A percentile compares a stretch with the other conserved stretches of the same genome.
These are phyloP conservation scores for Pseudozyma hubeiensis DNA, from an alignment of 1,284 basidiomycete genomes.

Conservation along the genomic window DNA sequence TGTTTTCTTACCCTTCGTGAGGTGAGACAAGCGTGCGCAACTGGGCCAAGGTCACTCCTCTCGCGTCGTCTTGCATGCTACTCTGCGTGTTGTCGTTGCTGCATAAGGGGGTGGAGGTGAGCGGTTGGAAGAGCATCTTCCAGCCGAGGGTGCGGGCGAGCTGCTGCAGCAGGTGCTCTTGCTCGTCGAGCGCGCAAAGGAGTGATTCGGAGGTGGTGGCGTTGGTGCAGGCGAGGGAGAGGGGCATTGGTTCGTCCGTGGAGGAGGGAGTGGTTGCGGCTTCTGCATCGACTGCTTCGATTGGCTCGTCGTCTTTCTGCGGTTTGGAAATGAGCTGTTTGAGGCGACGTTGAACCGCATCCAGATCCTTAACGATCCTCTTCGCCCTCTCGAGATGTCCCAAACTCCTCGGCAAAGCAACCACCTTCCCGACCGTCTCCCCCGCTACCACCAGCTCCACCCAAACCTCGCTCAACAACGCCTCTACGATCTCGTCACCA, in stretches of 20 bases:
- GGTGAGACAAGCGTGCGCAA: background rate
- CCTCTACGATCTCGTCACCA: slow-evolving; percentile 5
- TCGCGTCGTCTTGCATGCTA: no score
- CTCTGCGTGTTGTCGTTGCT: no score
- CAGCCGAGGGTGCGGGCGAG: slow-evolving; percentile 12
- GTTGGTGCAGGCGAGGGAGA: no score
- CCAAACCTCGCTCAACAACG: slow-evolving; percentile 6
- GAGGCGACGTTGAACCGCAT: background rate
- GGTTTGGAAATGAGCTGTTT: background rate
- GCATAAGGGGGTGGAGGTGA: background rate
- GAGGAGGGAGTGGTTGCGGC: no score
- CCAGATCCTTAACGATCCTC: slow-evolving; percentile 1
- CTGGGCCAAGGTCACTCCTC: slow-evolving; percentile 5
- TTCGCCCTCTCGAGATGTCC: slow-evolving; percentile 8
- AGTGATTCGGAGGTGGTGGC: background rate
- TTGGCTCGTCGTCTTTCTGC: no score
- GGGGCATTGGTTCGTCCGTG: no score
- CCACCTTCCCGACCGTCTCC: background rate
- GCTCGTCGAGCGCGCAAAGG: slow-evolving; percentile 1
- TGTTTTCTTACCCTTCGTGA: background rate
- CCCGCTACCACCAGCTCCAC: slow-evolving; percentile 5
- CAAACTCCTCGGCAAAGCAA: background rate
- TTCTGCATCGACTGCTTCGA: no score
- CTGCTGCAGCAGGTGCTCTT: slow-evolving; percentile 5
- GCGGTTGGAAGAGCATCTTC: slow-evolving; percentile 13